A percentile compares a stretch with the other conserved stretches of the same genome.
These are phyloP conservation scores for Barnettozyma californica DNA, from an alignment of 805 yeast genomes.

Conservation along the genomic window DNA sequence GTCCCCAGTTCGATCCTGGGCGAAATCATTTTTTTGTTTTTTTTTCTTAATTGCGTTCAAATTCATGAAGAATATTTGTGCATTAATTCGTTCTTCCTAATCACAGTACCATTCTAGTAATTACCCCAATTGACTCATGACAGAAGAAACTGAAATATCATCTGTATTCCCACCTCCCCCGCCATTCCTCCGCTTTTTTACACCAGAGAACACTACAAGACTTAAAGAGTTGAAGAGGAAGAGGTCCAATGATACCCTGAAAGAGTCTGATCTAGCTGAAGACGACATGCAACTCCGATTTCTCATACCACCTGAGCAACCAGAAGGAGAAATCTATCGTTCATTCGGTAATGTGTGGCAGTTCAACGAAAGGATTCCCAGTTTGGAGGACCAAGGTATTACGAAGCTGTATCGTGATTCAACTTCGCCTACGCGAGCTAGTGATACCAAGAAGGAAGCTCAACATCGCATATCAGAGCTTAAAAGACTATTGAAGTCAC, in stretches of 20 bases:
- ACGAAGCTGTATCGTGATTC: conserved; percentile 54
- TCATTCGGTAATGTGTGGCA: conserved; percentile 93
- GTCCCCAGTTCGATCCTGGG: conserved; percentile 99
- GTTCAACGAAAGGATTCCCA: conserved; percentile 63
- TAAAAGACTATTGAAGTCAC: conserved; percentile 72
- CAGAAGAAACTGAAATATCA: conserved; percentile 35
- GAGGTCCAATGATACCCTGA: conserved; percentile 11
- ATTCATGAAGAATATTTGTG: background rate
- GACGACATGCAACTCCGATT: conserved; percentile 47
- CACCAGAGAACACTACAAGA: conserved; percentile 55
- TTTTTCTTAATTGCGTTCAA: background rate
- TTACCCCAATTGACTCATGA: conserved; percentile 6
- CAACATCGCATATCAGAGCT: conserved; percentile 52
- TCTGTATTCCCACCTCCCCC: conserved; percentile 96
- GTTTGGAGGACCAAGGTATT: conserved; percentile 72
- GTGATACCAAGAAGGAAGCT: conserved; percentile 6
- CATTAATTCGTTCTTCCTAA: too few species aligned
- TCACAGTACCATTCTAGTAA: background rate
- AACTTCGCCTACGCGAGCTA: conserved; percentile 5
- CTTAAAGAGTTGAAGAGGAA: conserved; percentile 25
- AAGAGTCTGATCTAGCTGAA: conserved; percentile 30
- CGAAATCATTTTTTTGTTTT: conserved; percentile 61
- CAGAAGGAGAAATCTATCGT: conserved; percentile 61
- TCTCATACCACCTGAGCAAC: conserved; percentile 59
- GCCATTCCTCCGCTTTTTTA: conserved; percentile 68